Evolutionary conservation across 2,329 filamentous ascomycete species (phyloP).

Genomic region (Aureobasidium musti): DNA sequence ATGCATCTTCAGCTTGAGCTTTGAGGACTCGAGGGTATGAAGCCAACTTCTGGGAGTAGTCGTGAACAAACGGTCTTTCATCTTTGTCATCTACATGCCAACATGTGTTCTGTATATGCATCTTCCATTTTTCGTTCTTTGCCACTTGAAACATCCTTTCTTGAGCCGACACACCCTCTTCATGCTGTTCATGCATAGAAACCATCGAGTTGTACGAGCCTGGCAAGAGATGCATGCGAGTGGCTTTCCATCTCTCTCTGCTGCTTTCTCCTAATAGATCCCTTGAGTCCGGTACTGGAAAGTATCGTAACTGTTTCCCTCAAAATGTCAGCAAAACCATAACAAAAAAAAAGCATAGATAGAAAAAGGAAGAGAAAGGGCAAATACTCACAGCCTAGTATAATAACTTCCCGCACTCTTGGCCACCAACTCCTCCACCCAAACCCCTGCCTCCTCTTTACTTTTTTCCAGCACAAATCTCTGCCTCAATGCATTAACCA

Average conservation of each 20-base stretch:
- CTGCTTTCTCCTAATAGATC: slow-evolving; percentile 63
- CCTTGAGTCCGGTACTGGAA: slow-evolving; percentile 88
- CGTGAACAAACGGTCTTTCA: no score
- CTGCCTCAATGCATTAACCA: slow-evolving; percentile 68
- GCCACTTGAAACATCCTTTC: no score
- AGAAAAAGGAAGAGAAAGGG: not conserved
- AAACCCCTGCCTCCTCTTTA: slow-evolving; percentile 76
- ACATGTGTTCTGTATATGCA: no score
- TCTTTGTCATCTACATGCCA: no score
- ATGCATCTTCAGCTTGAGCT: no score
- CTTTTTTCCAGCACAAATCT: slow-evolving; percentile 81
- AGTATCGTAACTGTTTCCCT: slow-evolving; percentile 68
- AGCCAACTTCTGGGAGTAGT: no score
- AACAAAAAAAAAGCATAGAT: not conserved
- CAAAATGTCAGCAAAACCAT: not conserved
- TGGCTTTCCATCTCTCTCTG: not conserved
- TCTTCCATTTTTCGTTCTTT: no score
- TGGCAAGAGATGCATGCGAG: not conserved
- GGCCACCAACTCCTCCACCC: slow-evolving; percentile 77
- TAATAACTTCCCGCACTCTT: slow-evolving; percentile 88
- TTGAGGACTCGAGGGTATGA: no score
- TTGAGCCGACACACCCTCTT: no score
- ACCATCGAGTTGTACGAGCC: no score
- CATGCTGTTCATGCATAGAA: no score
- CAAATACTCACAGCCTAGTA: slow-evolving; percentile 65